phyloP scores from a whole-genome alignment of 192 early-diverging fungal genomes.

The Radiomyces spectabilis region DNA sequence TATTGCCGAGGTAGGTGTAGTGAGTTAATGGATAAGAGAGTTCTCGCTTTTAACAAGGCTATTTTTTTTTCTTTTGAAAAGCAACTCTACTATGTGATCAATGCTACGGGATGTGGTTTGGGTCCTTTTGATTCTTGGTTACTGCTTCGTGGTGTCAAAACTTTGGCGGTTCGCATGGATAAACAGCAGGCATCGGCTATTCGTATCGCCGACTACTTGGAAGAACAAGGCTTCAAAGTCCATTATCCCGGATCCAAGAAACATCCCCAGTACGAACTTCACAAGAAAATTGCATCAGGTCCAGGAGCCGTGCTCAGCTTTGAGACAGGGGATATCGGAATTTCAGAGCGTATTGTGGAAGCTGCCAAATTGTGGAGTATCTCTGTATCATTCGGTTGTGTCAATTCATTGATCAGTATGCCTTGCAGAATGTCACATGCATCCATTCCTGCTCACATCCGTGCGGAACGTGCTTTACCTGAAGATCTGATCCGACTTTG shows the following conservation, averaged over 20 bases:
- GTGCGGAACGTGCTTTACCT: constrained; percentile 81
- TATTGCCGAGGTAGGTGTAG: constrained; percentile 68
- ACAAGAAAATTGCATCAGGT: constrained; percentile 69
- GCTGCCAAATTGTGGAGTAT: constrained; percentile 81
- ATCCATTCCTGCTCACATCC: constrained; percentile 85
- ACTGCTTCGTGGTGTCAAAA: constrained; percentile 90
- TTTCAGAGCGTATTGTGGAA: constrained; percentile 79
- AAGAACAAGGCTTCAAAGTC: constrained; percentile 75
- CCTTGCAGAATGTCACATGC: constrained; percentile 97
- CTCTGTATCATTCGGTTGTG: constrained; percentile 95
- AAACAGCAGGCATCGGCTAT: constrained; percentile 81
- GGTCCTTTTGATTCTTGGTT: constrained; percentile 92
- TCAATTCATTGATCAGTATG: constrained; percentile 98
- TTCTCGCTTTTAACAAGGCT: not conserved
- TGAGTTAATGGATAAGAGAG: constrained; percentile 23
- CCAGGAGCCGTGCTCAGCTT: constrained; percentile 94
- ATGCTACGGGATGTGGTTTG: constrained; percentile 86
- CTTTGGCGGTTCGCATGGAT: constrained; percentile 94
- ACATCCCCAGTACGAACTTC: constrained; percentile 82
- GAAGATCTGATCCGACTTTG: constrained; percentile 96
- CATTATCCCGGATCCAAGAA: constrained; percentile 80
- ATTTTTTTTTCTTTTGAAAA: constrained; percentile 15
- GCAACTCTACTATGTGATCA: constrained; percentile 89
- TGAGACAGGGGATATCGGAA: constrained; percentile 77
- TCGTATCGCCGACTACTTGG: constrained; percentile 75